Base-by-base conservation (phyloP, 257 asterid species). In the Solanum tacnaense region DNA sequence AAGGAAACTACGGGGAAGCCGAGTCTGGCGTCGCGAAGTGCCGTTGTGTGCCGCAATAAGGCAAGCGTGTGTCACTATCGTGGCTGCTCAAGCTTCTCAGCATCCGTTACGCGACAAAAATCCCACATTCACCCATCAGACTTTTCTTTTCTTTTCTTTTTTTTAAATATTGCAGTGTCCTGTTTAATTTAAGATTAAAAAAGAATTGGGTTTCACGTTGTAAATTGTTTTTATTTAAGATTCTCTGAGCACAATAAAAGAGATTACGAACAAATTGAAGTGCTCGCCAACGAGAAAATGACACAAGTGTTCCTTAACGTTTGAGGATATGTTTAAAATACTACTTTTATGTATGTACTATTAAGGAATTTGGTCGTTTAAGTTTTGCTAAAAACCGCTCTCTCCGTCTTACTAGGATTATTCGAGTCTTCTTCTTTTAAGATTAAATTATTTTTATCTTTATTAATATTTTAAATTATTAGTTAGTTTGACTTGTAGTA, bases 31-130 rank as follows among this genome's bases (percentile, higher is more conserved):
- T 32, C 72, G 91, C 52, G 79, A 39, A 10, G 75, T 32, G 89
- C 62, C 38, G 12, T 88, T 56, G 90, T 32, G 73, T 27, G n/a
- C 71, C 58, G 76, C 41, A 49, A 29, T 7, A 52, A 27, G 16
- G 89, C 89, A 79, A 88, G 88, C 93, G 92, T 89, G 92, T 92
- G 92, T 86, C 88, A 49, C 36, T 75, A 81, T 87, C 87, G 88
- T 86, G 90, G 16, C 4, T 27, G 46, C 92, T 36, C 92, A 78
- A 83, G 88, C 84, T 18, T n/a, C 81, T 71, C 23, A 27, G 11
- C 67, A 13, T 72, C 49, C 75, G 65, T 29, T 84, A 46, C 46
- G 31, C 88, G 92, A 92, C 92, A 87, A 89, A 90, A 11, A 5
- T 7, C 34, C 46, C 60, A 21, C 74, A 35, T 0, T 36, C 29